Evolutionary conservation across 306 rosid species (phyloP).

Genomic region (Quercus suber): DNA sequence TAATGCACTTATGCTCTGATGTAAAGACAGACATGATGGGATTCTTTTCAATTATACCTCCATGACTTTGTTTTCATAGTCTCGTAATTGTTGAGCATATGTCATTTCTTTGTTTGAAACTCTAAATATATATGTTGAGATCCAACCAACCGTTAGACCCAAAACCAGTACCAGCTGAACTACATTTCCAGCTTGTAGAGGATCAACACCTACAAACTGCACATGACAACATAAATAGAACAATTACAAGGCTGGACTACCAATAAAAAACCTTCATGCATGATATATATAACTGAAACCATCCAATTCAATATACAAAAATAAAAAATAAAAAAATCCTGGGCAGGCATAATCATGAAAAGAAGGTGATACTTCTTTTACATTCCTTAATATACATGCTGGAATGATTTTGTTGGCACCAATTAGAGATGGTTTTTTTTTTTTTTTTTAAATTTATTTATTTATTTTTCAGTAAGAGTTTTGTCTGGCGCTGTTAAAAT

Average conservation of each 20-base stretch:
- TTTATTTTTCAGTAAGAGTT: no score
- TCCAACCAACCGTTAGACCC: constrained; percentile 94
- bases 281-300: neutral
- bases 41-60: constrained; percentile 44
- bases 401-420: neutral
- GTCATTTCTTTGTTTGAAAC: constrained; percentile 99
- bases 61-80: constrained; percentile 92
- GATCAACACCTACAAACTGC: constrained; percentile 84
- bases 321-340: neutral
- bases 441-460: no score
- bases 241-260: constrained; percentile 3
- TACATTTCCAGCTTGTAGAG: constrained; percentile 92
- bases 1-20: neutral
- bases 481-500: no score
- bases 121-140: constrained; percentile 85
- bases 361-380: neutral
- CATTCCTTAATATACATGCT: no score
- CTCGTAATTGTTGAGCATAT: constrained; percentile 88
- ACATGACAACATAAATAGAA: constrained; percentile 19
- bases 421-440: no score
- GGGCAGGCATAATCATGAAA: neutral
- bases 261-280: neutral
- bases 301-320: neutral
- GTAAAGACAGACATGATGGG: neutral
- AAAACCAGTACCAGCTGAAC: constrained; percentile 92